Base-by-base conservation (phyloP, 192 early-diverging fungal genomes). In the Globomyces pollinis-pini region DNA sequence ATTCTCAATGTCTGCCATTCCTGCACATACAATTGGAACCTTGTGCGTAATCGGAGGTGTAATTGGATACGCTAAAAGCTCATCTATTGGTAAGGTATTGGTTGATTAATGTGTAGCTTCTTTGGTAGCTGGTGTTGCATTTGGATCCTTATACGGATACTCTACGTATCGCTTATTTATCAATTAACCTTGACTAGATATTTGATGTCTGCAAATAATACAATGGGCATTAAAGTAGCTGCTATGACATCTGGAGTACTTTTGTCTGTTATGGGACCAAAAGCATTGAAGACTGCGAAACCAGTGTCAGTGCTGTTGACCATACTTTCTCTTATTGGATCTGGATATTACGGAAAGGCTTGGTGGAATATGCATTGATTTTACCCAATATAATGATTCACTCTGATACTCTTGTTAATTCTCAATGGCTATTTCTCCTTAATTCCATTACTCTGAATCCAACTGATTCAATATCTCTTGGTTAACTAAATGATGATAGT, bases 171-270 rank as follows among this genome's bases (percentile, higher is more conserved):
- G n/a, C n/a, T n/a, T n/a, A n/a, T n/a, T n/a, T n/a, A n/a, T n/a
- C n/a, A n/a, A n/a, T n/a, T n/a, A n/a, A 43, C 65, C 44, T 50
- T 51, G n/a, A 16, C 50, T 6, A 24, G 50, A 52, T 69, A 76
- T 58, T 51, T 77, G 20, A 60, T 77, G 31, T 59, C 64, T 20
- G 43, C 52, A 30, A 80, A 77, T 59, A 47, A 15, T n/a, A 49
- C 63, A 9, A 74, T 71, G 56, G 74, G 78, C 13, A 49, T 62
- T 18, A 71, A 74, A 50, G 61, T 80, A 15, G 78, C 78, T 3
- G 30, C 69, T 12, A 36, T 50, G 3, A 72, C 75, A 1, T 74
- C 71, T 9, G 49, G 64, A 7, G 31, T 79, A 30, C 56, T 79
- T 21, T 11, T 68, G 6, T 65, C 31, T 2, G 70, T 73, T 36